Conservation (phyloP, 1,139 yeast genomes). For the Geotrichum klebahnii region DNA sequence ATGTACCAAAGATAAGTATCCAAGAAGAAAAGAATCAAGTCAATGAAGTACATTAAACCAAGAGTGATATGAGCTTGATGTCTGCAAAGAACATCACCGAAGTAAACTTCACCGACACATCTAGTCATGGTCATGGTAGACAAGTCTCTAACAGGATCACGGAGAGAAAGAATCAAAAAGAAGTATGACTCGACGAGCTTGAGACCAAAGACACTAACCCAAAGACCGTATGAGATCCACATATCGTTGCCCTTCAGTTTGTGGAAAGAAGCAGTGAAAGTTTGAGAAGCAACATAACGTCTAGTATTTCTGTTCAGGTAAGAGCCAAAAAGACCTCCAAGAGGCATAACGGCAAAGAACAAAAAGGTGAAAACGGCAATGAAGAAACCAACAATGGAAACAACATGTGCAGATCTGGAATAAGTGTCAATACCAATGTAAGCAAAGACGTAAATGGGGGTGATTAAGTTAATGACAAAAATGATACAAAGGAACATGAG, state of each 20-base stretch:
- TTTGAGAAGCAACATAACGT: slow-evolving; percentile 87
- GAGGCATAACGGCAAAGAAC: slow-evolving; percentile 91
- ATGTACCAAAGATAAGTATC: slow-evolving; percentile 99
- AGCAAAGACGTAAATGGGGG: slow-evolving; percentile 80
- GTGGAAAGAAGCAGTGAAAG: slow-evolving; percentile 90
- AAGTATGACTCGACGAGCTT: slow-evolving; percentile 86
- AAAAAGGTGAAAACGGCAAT: slow-evolving; percentile 78
- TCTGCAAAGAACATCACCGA: slow-evolving; percentile 65
- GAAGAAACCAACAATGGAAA: slow-evolving; percentile 85
- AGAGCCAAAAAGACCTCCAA: slow-evolving; percentile 93
- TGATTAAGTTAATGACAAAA: slow-evolving; percentile 70
- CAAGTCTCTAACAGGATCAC: slow-evolving; percentile 86
- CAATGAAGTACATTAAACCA: slow-evolving; percentile 89
- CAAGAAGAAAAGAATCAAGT: slow-evolving; percentile 89
- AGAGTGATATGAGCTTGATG: slow-evolving; percentile 84
- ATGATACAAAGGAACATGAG: slow-evolving; percentile 67
- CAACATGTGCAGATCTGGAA: slow-evolving; percentile 73
- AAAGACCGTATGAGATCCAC: slow-evolving; percentile 92
- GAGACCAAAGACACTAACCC: slow-evolving; percentile 86
- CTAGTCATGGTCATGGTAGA: slow-evolving; percentile 58
- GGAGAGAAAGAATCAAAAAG: slow-evolving; percentile 82
- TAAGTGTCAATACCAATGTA: slow-evolving; percentile 59
- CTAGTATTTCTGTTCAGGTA: slow-evolving; percentile 80
- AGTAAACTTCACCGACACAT: slow-evolving; percentile 90
- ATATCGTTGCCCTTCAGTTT: slow-evolving; percentile 80